Conservation (phyloP, 805 yeast species). For the Wickerhamiella bombiphila region DNA sequence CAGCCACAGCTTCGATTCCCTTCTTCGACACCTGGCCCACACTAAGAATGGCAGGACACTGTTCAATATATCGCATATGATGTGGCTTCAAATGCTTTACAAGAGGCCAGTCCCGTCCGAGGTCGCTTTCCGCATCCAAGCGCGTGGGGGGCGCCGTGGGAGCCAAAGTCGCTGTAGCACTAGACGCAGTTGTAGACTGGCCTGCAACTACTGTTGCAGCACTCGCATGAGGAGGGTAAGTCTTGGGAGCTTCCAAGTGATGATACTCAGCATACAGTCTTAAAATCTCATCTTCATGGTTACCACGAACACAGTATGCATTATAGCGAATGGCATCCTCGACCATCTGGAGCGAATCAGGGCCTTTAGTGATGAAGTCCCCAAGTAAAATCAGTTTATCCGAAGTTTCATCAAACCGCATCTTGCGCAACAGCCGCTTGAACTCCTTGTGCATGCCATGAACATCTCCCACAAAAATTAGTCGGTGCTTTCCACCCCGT, state of each 20-base stretch:
- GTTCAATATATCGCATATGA: slow-evolving; percentile 46
- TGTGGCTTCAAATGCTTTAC: slow-evolving; percentile 42
- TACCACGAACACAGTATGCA: slow-evolving; percentile 69
- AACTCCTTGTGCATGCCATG: slow-evolving; percentile 63
- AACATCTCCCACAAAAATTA: slow-evolving; percentile 70
- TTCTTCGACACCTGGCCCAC: slow-evolving; percentile 40
- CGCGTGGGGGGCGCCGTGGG: slow-evolving; percentile 4
- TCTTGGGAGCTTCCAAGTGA: slow-evolving; percentile 26
- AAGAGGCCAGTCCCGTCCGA: slow-evolving; percentile 25
- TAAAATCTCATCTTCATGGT: slow-evolving; percentile 68
- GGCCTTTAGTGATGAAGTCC: slow-evolving; percentile 77
- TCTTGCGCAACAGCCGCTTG: slow-evolving; percentile 35
- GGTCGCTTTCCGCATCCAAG: background rate
- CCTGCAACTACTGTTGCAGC: slow-evolving; percentile 13
- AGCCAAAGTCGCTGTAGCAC: slow-evolving; percentile 12
- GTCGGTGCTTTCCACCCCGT: slow-evolving; percentile 24
- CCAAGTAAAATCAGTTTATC: slow-evolving; percentile 65
- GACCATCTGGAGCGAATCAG: slow-evolving; percentile 53
- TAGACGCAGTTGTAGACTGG: background rate
- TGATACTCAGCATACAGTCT: slow-evolving; percentile 50
- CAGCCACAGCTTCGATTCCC: slow-evolving; percentile 39
- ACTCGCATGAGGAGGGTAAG: slow-evolving; percentile 18
- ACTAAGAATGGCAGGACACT: slow-evolving; percentile 48
- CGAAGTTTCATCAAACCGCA: slow-evolving; percentile 25
- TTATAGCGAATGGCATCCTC: slow-evolving; percentile 46